Evolutionary conservation across 306 rosid species (phyloP).

Genomic region (Rosa lucieae): DNA sequence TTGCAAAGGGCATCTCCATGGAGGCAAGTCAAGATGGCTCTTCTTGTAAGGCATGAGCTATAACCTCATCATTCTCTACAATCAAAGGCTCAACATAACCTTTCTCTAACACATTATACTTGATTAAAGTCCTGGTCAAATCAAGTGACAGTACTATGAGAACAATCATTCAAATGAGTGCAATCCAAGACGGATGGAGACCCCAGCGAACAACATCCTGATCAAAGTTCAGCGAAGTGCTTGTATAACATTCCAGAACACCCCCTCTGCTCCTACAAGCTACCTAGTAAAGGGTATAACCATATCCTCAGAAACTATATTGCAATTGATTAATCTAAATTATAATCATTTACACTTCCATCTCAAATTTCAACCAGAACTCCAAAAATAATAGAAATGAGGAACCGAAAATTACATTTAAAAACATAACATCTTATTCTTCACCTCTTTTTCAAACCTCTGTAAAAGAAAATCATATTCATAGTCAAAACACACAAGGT

Average conservation of each 20-base stretch:
- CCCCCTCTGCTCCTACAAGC: conserved; percentile 8
- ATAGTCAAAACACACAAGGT: neutral
- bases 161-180: conserved; percentile 45
- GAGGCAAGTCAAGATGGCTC: conserved; percentile 58
- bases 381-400: neutral
- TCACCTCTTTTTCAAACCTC: neutral
- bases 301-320: neutral
- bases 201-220: conserved; percentile 80
- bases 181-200: conserved; percentile 77
- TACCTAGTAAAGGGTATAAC: conserved; percentile 16
- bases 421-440: neutral
- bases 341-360: neutral
- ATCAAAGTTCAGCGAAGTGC: conserved; percentile 51
- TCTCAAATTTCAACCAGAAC: neutral
- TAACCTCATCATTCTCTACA: conserved; percentile 69
- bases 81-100: conserved; percentile 47
- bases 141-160: conserved; percentile 42
- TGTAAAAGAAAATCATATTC: neutral
- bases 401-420: neutral
- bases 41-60: conserved; percentile 81
- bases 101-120: conserved; percentile 61
- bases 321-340: neutral
- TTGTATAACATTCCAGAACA: conserved; percentile 24
- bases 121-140: conserved; percentile 60
- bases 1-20: conserved; percentile 43